Evolutionary conservation across 345 rosid genomes (phyloP), one percentile per base, ranked within the genome.

Genomic region (Hibiscus trionum): DNA sequence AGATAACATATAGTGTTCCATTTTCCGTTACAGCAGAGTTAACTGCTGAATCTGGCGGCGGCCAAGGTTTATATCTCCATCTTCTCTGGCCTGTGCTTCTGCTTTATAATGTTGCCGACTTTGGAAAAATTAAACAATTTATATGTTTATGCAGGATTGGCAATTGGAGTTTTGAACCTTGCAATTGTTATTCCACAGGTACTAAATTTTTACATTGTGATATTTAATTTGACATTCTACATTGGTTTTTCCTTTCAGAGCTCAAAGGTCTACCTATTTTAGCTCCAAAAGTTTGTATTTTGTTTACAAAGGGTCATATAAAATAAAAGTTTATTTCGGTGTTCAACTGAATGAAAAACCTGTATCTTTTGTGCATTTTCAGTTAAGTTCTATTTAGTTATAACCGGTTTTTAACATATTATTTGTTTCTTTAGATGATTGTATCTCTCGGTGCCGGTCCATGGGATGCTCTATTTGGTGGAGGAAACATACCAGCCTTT

Each of bases 401-500:
- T 73, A 69, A 17, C 63, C 73, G 68, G 73, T 50, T 66, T 75
- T 11, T 35, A 52, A 55, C 62, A 15, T 47, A 39, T 66, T 47
- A 1, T 76, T 77, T 70, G 65, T 65, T 19, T 66, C 33, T 62
- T 74, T 83, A 90, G 98, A 92, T 92, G 97, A 76, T 90, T 66
- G 82, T 90, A 67, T 90, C 99, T 11, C 79, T 95, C 29, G 98
- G 96, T 29, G 96, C 91, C n/a, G 99, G 98, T 76, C 99, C 94
- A 39, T 92, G 97, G 98, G 98, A 95, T 82, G 96, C 91, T 9
- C 80, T 90, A 57, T 95, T 92, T 72, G 99, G 99, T 60, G 99
- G 98, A 73, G 99, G 99, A 49, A 95, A 95, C 75, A 78, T 89
- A 76, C 99, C 99, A 15, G 99, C 98, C 14, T 95, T 90, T 71